Evolutionary conservation across 495 filamentous ascomycete species (phyloP).

Genomic region (Podospora bellae-mahoneyi): DNA sequence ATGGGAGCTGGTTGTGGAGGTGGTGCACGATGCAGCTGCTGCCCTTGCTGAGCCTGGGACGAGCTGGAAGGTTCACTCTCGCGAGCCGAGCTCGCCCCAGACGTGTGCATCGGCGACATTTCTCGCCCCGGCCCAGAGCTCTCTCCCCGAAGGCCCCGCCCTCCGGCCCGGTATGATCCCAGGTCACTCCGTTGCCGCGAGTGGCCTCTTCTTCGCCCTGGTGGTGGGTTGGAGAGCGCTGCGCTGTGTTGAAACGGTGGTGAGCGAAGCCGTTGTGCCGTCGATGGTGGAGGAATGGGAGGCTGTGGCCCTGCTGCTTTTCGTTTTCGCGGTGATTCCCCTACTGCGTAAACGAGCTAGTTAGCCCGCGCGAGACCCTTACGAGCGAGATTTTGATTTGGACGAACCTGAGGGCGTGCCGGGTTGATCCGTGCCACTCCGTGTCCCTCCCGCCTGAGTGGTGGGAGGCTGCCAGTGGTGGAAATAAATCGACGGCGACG

Average conservation of each 20-base stretch:
- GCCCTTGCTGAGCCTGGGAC: constrained; percentile 18
- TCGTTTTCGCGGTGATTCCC: constrained; percentile 68
- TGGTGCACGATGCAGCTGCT: constrained; percentile 2
- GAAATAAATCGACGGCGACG: constrained; percentile 72
- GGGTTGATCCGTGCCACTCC: constrained; percentile 54
- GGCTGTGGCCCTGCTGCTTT: constrained; percentile 65
- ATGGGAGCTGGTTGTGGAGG: constrained; percentile 20
- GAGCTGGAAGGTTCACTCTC: constrained; percentile 20
- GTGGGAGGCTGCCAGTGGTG: constrained; percentile 87
- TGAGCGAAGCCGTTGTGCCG: constrained; percentile 51
- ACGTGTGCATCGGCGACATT: constrained; percentile 41
- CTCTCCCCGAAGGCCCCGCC: constrained; percentile 36
- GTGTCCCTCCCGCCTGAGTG: constrained; percentile 51
- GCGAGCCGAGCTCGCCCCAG: constrained; percentile 21
- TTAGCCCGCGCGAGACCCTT: constrained; percentile 46
- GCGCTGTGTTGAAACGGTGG: constrained; percentile 57
- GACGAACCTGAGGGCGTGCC: constrained; percentile 66
- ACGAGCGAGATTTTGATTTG: constrained; percentile 51
- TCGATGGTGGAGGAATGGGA: constrained; percentile 53
- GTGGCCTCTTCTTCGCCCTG: constrained; percentile 60
- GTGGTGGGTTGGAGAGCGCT: constrained; percentile 52
- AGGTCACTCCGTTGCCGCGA: constrained; percentile 68
- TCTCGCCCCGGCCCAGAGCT: constrained; percentile 38
- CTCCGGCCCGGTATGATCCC: constrained; percentile 46
- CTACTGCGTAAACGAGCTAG: constrained; percentile 49